Evolutionary conservation across 2,329 filamentous ascomycete species (phyloP), one percentile per base, ranked within the genome.

Genomic region (Fusarium incarnatum): DNA sequence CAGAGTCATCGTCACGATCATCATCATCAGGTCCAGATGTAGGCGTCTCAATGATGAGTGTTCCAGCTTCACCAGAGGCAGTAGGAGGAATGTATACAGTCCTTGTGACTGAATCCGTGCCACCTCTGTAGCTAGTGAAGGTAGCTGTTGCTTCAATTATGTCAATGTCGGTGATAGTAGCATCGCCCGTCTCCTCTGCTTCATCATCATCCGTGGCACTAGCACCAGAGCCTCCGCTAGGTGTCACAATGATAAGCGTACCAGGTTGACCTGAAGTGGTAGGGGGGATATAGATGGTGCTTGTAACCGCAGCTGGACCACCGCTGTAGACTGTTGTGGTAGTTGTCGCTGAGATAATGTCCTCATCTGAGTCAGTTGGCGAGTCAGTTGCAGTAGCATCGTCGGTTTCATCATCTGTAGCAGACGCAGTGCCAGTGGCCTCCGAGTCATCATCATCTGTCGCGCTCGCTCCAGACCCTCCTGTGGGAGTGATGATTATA

Each of bases 11-110:
- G 23, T 11, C 8, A 3, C 18, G 18, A 1, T 6, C 27, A 22
- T 25, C 56, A 28, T 11, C 8, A 3, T n/a, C 20, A 2, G 41
- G 20, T 8, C 12, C 47, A 40, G 47, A 48, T 13, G 53, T 40
- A 0, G 60, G 60, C 0, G 60, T 49, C 9, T 65, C 62, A 5
- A 67, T 16, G 4, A 67, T 23, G 7, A 67, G 27, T 2, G 64
- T 67, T 0, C 64, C 64, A 4, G 55, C 40, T 42, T 56, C 62
- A 3, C 16, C 56, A 0, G 61, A 52, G 0, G 3, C 49, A 3
- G 48, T 56, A 1, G 63, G 63, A 1, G 61, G 63, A 3, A 55
- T 60, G 1, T 67, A 67, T 6, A 55, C 15, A 8, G 63, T 66
- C 15, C 16, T 40, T 2, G 61, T 55, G 5, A 16, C 42, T 16